Base-by-base conservation (phyloP, 371 early-diverging fungal species). In the Chytridiales sp. region DNA sequence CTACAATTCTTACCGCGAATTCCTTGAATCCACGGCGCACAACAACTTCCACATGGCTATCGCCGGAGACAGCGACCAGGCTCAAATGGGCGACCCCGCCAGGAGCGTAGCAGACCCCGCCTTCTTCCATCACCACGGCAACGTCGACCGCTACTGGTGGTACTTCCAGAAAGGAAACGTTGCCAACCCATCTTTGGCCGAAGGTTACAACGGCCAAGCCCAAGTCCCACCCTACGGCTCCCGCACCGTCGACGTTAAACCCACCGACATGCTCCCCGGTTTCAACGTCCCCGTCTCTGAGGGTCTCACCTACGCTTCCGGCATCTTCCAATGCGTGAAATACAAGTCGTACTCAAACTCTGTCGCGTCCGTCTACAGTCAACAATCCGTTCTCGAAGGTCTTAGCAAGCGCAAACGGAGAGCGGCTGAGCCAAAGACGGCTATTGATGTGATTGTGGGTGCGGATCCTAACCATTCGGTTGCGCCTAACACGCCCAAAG, bases 121-220 rank as follows among this genome's bases (percentile, higher is more conserved):
- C n/a, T 82, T 82, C 65, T 81, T 61, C 61, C 57, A 80, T 47
- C 81, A 81, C 61, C 84, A 84, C 61, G 56, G 68, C 59, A 76
- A 69, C 59, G 57, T 80, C n/a, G 66, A 66, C 30, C 55, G 60
- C 2, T 60, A 66, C 41, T 66, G 66, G 66, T 66, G 66, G 66
- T 61, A 66, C 32, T 27, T 55, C 15, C 56, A 59, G 35, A 47
- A 66, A 36, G 21, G 27, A 2, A 31, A 42, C 17, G 19, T 49
- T 15, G 35, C 42, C 1, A 29, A 34, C 48, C 43, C 31, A 5
- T n/a, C n/a, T n/a, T n/a, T n/a, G n/a, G n/a, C n/a, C n/a, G n/a
- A n/a, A n/a, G n/a, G 21, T 4, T 66, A 66, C 55, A 40, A 4
- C 17, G 67, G 67, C 39, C 59, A 34, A 3, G 50, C 47, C 21